Evolutionary conservation across 176 grass and related monocot genomes (phyloP).

Genomic region (sorghum (Sorghum bicolor)): Sorghum_bicolor_NCBIv3 NC_012873.2:44735001-44735500

Average conservation of each 20-base stretch:
- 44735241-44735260: conserved; percentile 75
- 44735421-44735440: conserved; percentile 89
- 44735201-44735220: conserved; percentile 84
- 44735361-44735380: conserved; percentile 65
- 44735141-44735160: conserved; percentile 74
- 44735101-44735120: conserved; percentile 93
- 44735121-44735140: conserved; percentile 51
- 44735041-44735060: conserved; percentile 55
- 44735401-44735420: conserved; percentile 80
- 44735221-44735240: conserved; percentile 83
- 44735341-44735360: conserved; percentile 83
- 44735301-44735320: conserved; percentile 57
- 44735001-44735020: conserved; percentile 89
- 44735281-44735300: conserved; percentile 76
- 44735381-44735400: conserved; percentile 32
- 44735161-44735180: conserved; percentile 52
- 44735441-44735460: conserved; percentile 76
- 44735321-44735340: conserved; percentile 89
- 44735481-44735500: conserved; percentile 85
- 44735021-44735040: conserved; percentile 67
- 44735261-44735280: conserved; percentile 70
- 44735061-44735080: conserved; percentile 66
- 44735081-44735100: conserved; percentile 70
- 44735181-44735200: conserved; percentile 85
- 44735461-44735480: conserved; percentile 90